Evolutionary conservation across 2,329 filamentous ascomycete species (phyloP), one percentile per base, ranked within the genome.

Genomic region (Aureobasidium sp.): DNA sequence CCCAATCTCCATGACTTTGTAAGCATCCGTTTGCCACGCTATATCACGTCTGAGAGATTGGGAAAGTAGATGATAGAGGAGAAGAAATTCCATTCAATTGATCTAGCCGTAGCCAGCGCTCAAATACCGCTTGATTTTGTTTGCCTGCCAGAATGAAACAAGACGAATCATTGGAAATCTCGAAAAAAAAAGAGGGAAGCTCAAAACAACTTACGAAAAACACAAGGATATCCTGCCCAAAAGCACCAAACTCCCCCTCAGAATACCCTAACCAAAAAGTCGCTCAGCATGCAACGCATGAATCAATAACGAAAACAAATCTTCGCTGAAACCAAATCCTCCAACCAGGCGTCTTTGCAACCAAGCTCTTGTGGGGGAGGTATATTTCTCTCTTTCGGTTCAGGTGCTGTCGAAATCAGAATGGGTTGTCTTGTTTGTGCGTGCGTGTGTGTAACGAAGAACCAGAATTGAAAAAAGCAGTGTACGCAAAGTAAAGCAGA

Each of bases 341-440:
- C 39, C 37, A 10, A 27, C 16, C 39, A n/a, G 45, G 29, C 37
- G 37, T 41, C 51, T 30, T 44, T 25, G 25, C 37, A 32, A 21
- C 13, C 10, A 21, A 11, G 27, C 45, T 36, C 25, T 57, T 39
- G 29, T 30, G 8, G 39, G 27, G 9, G 2, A 14, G 3, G 34
- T 47, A 29, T 37, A 21, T 21, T 21, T 21, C 21, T 10, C 11
- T 45, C 25, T 29, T 29, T 29, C 42, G 10, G 27, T 48, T 48
- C 45, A 47, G 54, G 54, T 59, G 34, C 53, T 57, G 53, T 57
- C 53, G 25, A 36, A 45, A 57, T 57, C 41, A 57, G 53, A 57
- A 57, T 57, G 13, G 3, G 53, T 41, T 42, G 16, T 53, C 25
- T 41, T 44, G 27, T 44, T 21, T 21, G 21, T 21, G 21, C 21